These are phyloP conservation scores for Dactylella cylindrospora DNA, from an alignment of 2,329 filamentous ascomycete species.

Conservation along the genomic window DNA sequence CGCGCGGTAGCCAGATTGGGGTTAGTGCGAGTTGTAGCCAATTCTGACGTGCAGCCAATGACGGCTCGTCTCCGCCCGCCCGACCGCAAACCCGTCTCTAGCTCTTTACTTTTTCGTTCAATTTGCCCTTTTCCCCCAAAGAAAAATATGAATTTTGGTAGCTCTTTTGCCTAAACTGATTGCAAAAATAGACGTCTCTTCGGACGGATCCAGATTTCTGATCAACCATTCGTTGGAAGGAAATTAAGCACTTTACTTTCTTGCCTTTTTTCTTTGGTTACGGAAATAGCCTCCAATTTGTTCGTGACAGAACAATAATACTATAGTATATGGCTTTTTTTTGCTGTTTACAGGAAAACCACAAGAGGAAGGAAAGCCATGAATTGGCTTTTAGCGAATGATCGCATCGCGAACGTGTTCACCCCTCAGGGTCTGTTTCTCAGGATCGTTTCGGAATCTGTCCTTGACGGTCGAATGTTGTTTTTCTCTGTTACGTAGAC, in stretches of 20 bases:
- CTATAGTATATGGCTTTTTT: conserved; percentile 1
- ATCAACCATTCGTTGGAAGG: conserved; percentile 29
- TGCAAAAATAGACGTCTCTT: conserved; percentile 31
- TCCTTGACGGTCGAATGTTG: too few relatives aligned
- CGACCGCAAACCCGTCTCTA: conserved; percentile 23
- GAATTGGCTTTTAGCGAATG: too few relatives aligned
- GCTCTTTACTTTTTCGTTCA: too few relatives aligned
- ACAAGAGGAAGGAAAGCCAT: too few relatives aligned
- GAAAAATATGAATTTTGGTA: not conserved
- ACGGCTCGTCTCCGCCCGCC: conserved; percentile 13
- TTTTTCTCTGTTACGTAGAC: too few relatives aligned
- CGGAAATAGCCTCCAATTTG: too few relatives aligned
- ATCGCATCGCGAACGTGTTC: conserved; percentile 9
- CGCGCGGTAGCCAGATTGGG: conserved; percentile 36
- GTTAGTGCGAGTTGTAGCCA: not conserved
- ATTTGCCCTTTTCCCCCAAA: not conserved
- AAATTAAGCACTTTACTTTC: too few relatives aligned
- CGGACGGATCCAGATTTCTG: conserved; percentile 24
- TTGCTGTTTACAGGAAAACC: conserved; percentile 9
- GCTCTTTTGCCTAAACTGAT: too few relatives aligned
- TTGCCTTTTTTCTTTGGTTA: too few relatives aligned
- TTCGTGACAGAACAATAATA: not conserved
- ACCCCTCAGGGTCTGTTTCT: not conserved
- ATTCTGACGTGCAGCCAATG: conserved; percentile 24
- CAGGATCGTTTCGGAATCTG: not conserved